These are phyloP conservation scores for Lipomyces sp. DNA, from an alignment of 805 yeast species.

Conservation along the genomic window DNA sequence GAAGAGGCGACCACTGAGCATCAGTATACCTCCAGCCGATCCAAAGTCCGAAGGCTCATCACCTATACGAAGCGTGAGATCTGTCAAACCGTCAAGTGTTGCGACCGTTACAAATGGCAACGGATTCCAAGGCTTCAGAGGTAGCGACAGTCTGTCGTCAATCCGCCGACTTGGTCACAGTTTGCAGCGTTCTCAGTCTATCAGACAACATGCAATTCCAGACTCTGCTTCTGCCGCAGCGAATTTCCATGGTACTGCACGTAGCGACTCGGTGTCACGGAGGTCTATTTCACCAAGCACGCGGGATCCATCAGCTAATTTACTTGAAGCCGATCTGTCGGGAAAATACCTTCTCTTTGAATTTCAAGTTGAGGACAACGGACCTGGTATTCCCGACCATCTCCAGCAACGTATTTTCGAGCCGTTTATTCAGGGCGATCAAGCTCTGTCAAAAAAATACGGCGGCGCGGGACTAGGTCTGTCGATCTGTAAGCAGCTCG, in stretches of 20 bases:
- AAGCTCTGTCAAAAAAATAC: constrained; percentile 83
- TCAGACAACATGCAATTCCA: background rate
- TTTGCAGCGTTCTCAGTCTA: constrained; percentile 11
- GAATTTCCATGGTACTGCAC: background rate
- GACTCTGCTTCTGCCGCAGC: background rate
- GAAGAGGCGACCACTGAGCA: background rate
- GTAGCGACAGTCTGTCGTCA: constrained; percentile 13
- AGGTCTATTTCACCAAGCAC: background rate
- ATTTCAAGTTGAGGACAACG: constrained; percentile 83
- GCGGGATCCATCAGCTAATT: background rate
- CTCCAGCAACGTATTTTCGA: constrained; percentile 87
- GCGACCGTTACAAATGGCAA: background rate
- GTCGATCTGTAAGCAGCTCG: constrained; percentile 86
- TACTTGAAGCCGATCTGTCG: constrained; percentile 34
- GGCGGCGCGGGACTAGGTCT: constrained; percentile 98
- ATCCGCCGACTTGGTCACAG: constrained; percentile 16
- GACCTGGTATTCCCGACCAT: constrained; percentile 89
- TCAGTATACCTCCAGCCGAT: background rate
- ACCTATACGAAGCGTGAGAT: background rate
- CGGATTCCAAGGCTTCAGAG: background rate
- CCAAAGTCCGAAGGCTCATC: background rate
- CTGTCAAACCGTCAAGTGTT: background rate
- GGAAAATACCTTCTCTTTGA: constrained; percentile 63
- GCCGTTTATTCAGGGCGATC: constrained; percentile 97
- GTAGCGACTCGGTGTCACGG: background rate